Percentiles rank a stretch among this genome's conserved stretches.
Conservation (phyloP, 2,329 filamentous ascomycete species). For the Trichophaea hybrida region DNA sequence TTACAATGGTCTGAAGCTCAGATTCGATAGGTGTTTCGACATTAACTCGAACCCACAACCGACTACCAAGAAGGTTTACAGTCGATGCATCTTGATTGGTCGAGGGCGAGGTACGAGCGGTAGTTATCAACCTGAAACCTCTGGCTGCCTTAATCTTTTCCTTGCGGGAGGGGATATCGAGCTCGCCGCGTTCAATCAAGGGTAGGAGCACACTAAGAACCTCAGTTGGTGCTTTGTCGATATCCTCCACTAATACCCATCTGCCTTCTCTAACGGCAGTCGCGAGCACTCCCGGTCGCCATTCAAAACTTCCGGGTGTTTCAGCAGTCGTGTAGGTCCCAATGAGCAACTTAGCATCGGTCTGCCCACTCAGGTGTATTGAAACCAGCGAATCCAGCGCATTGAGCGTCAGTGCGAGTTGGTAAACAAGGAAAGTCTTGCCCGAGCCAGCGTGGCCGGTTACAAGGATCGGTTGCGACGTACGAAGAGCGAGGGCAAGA, state of each 20-base stretch:
- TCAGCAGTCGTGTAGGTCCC: constrained; percentile 78
- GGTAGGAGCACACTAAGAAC: constrained; percentile 87
- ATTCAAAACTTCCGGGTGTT: constrained; percentile 75
- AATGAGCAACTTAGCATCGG: constrained; percentile 89
- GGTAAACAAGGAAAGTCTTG: constrained; percentile 74
- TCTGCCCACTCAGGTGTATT: constrained; percentile 93
- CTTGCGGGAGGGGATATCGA: constrained; percentile 76
- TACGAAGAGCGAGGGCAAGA: constrained; percentile 54
- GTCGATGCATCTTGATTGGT: constrained; percentile 36
- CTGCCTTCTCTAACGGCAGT: constrained; percentile 86
- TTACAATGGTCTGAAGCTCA: constrained; percentile 63
- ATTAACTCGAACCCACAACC: constrained; percentile 71
- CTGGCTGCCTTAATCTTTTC: constrained; percentile 70
- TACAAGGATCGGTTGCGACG: constrained; percentile 58
- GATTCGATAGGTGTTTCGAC: constrained; percentile 49
- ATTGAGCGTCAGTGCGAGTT: constrained; percentile 65
- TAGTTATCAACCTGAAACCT: constrained; percentile 84
- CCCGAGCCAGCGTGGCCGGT: constrained; percentile 73
- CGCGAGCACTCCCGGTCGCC: constrained; percentile 83
- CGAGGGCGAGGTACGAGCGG: constrained; percentile 56
- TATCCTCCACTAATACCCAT: constrained; percentile 94
- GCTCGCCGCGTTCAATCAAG: constrained; percentile 79
- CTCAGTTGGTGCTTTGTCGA: constrained; percentile 87
- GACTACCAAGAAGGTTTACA: constrained; percentile 58
- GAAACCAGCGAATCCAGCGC: constrained; percentile 77